Evolutionary conservation across 768 basidiomycete species (phyloP).

Genomic region (Collybia sp.): DNA sequence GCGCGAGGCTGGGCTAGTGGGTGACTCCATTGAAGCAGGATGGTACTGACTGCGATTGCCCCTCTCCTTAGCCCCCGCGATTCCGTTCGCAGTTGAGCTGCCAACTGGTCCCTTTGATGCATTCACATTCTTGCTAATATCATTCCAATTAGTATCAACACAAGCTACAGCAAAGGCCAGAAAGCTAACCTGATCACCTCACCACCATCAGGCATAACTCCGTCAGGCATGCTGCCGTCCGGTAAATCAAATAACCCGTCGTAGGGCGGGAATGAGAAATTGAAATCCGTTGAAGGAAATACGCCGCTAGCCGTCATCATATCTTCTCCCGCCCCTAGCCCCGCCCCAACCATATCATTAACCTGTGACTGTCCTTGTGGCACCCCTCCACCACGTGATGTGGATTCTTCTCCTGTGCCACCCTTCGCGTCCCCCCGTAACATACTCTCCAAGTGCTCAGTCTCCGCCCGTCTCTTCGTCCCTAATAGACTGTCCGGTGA

Average conservation of each 20-base stretch:
- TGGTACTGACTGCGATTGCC: no score
- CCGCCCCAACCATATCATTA: constrained; percentile 18
- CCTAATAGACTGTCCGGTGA: constrained; percentile 61
- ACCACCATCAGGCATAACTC: constrained; percentile 12
- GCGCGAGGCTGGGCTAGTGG: no score
- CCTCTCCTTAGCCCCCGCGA: no score
- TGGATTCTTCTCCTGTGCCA: constrained; percentile 27
- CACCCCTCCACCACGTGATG: constrained; percentile 11
- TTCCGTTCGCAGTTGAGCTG: no score
- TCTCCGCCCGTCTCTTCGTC: constrained; percentile 76
- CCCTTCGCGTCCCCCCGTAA: constrained; percentile 73
- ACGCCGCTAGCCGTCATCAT: constrained; percentile 18
- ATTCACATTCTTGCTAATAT: no score
- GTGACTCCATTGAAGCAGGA: no score
- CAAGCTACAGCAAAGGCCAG: no score
- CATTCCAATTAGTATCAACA: no score
- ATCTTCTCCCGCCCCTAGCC: no score
- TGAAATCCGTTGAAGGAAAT: constrained; percentile 68
- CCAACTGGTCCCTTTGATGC: no score
- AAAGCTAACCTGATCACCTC: no score
- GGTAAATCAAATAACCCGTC: constrained; percentile 59
- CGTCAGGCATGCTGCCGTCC: constrained; percentile 19
- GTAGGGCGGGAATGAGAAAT: constrained; percentile 66
- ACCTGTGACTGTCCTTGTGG: constrained; percentile 27
- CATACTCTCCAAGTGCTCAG: constrained; percentile 77